Evolutionary conservation across 352 stramenopile species (phyloP).

Genomic region (Blastocystis sp.): DNA sequence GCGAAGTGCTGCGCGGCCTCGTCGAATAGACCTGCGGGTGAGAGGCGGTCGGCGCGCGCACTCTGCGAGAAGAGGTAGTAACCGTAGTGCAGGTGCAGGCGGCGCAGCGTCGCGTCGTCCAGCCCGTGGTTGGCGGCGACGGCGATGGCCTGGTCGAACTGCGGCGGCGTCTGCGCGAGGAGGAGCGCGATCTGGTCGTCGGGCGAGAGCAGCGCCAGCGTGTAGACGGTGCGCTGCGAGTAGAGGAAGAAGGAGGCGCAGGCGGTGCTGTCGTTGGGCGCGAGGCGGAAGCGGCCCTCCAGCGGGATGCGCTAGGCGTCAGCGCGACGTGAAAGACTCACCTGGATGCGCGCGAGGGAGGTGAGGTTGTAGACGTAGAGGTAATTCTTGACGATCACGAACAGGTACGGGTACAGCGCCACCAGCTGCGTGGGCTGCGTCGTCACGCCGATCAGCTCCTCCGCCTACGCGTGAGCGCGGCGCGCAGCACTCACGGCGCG

Average conservation of each 20-base stretch:
- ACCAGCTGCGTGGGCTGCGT: constrained; percentile 50
- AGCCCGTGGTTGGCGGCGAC: constrained; percentile 71
- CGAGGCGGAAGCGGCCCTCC: constrained; percentile 28
- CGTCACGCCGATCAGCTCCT: constrained; percentile 22
- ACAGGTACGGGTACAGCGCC: constrained; percentile 31
- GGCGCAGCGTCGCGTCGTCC: constrained; percentile 74
- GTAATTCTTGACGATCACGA: constrained; percentile 48
- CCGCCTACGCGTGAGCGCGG: neutral
- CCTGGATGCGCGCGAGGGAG: constrained; percentile 17
- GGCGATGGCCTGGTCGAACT: constrained; percentile 23
- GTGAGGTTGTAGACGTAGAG: constrained; percentile 61
- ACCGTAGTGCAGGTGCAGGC: constrained; percentile 77
- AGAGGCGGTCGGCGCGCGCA: no score
- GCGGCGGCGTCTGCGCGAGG: neutral
- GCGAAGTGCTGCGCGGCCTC: constrained; percentile 78
- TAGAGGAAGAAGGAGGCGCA: constrained; percentile 15
- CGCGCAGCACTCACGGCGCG: neutral
- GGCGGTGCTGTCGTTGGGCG: neutral
- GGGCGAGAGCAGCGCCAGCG: neutral
- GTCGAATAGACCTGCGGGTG: constrained; percentile 67
- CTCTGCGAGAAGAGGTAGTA: constrained; percentile 75
- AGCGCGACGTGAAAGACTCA: no score
- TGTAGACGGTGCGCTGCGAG: constrained; percentile 35
- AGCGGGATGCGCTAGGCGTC: constrained; percentile 12
- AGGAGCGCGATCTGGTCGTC: constrained; percentile 55